Base-by-base conservation (phyloP, 2,329 filamentous ascomycete genomes). In the Curvularia hawaiiensis region DNA sequence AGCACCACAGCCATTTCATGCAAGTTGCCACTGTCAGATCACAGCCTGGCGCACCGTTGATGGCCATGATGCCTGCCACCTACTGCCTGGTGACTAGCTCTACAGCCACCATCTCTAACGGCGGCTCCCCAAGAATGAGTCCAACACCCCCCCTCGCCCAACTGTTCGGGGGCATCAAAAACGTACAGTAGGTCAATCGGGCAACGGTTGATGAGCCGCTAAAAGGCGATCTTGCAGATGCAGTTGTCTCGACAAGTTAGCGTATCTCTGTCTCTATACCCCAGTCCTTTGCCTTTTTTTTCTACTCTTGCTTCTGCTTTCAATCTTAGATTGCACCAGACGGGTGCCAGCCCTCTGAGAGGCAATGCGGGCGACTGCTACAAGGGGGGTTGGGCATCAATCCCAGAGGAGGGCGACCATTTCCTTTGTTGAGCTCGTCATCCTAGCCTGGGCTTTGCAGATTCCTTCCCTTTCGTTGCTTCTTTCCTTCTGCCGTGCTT, bases 1-100 rank as follows among this genome's bases (percentile, higher is more conserved):
- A 58, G 48, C 44, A 56, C 31, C 28, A 56, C 48, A 53, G 38
- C 56, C 30, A 49, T 49, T 48, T 51, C 35, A 50, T 67, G 64
- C 70, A 74, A 75, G 73, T 65, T 69, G 67, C 73, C 73, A 69
- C 70, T 70, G 71, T 74, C 71, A 73, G 63, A 64, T 67, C 41
- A 53, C 48, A 44, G 50, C 59, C 64, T 57, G 61, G 62, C 60
- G 62, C 61, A 55, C 66, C 62, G 67, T 66, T 63, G 12, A 43
- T 66, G 49, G 59, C 52, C 58, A 56, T 62, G 66, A 66, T 64
- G 56, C 59, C 58, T 59, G 63, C 56, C 59, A 59, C 56, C 38
- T 58, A 59, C 55, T 38, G 44, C 54, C 58, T 60, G 59, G 18
- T 40, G 33, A 66, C 67, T 58, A 58, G 55, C 55, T 54, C 28